phyloP scores from a whole-genome alignment of 768 basidiomycete species.

The Hygrophoropsis aurantiaca region DNA sequence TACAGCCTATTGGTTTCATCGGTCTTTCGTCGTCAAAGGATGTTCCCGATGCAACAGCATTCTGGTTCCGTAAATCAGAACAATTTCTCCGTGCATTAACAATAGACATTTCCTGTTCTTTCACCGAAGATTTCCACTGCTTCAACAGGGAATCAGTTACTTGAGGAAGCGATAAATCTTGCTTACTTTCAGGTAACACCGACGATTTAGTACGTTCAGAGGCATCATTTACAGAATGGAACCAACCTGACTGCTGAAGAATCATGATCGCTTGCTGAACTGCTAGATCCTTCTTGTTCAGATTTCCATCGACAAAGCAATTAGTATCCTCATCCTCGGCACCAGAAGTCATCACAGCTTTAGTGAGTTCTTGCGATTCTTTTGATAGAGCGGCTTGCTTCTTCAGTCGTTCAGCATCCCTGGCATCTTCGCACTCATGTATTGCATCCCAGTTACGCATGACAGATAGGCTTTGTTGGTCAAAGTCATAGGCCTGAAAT shows the following conservation, averaged over 20 bases:
- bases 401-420: constrained; percentile 30
- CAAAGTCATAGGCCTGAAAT: constrained; percentile 4
- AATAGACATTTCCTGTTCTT: neutral
- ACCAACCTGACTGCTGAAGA: constrained; percentile 2
- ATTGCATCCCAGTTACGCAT: constrained; percentile 34
- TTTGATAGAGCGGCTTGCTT: constrained; percentile 5
- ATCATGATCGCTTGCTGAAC: neutral
- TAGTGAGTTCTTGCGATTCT: neutral
- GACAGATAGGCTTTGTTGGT: constrained; percentile 2
- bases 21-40: too few relatives aligned
- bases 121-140: neutral
- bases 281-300: neutral
- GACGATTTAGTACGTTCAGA: neutral
- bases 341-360: neutral
- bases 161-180: too few relatives aligned
- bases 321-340: too few relatives aligned
- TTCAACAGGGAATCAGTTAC: too few relatives aligned
- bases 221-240: neutral
- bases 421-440: constrained; percentile 33
- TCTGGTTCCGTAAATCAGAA: neutral
- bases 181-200: neutral
- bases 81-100: neutral
- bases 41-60: too few relatives aligned
- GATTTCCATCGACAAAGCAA: too few relatives aligned
- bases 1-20: too few relatives aligned